A percentile compares a stretch with the other conserved stretches of the same genome.
Conservation (phyloP, 1,284 basidiomycete genomes). For the Gomphus bonarii region DNA sequence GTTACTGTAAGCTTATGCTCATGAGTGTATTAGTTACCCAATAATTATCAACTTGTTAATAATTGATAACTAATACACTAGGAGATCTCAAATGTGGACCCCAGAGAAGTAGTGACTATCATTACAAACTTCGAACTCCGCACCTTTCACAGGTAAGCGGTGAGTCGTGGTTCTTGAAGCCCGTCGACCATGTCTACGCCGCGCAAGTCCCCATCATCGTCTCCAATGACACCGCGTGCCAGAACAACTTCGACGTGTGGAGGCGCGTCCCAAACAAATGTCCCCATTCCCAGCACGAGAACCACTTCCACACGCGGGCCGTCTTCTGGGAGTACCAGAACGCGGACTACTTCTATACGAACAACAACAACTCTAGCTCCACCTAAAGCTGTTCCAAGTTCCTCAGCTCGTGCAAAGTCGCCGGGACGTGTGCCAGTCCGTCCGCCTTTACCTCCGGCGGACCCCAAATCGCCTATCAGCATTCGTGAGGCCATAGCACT, state of each 20-base stretch:
- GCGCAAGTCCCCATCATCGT: background rate
- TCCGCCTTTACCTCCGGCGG: constrained; percentile 5
- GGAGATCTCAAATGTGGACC: no score
- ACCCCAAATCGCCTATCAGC: constrained; percentile 27
- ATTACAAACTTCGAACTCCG: background rate
- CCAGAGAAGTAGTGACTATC: no score
- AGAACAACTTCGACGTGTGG: background rate
- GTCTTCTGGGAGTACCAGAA: background rate
- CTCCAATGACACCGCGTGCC: background rate
- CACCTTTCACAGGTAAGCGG: background rate
- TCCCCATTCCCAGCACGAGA: background rate
- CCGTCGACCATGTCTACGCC: background rate
- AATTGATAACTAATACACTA: no score
- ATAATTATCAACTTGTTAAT: no score
- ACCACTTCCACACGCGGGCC: background rate
- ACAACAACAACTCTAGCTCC: constrained; percentile 3
- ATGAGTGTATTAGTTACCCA: no score
- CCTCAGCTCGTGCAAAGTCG: constrained; percentile 1
- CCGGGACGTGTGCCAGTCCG: constrained; percentile 1
- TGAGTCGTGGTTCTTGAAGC: background rate
- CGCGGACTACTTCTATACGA: constrained; percentile 8
- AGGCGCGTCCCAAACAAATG: background rate
- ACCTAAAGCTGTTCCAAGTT: constrained; percentile 1
- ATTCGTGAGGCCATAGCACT: constrained; percentile 67
- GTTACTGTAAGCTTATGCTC: no score